Conservation (phyloP, 1,284 basidiomycete species). For the Hypsizygus ulmarius region DNA sequence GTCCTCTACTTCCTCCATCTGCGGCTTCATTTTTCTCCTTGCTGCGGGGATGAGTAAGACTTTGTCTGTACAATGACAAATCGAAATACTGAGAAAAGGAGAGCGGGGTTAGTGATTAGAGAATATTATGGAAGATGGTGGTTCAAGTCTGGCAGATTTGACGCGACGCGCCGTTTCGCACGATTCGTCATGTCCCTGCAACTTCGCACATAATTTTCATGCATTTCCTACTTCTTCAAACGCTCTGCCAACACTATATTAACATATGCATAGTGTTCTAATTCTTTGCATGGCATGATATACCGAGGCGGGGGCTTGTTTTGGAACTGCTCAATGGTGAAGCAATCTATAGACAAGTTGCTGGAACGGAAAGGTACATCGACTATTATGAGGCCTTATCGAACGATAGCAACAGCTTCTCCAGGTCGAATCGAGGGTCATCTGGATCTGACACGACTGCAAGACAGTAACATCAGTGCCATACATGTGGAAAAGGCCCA, state of each 20-base stretch:
- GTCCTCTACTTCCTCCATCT: conserved; percentile 76
- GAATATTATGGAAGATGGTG: conserved; percentile 8
- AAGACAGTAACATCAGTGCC: conserved; percentile 12
- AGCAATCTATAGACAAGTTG: conserved; percentile 15
- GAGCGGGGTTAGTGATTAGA: conserved; percentile 1
- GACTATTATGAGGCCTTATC: conserved; percentile 50
- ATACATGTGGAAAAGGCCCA: neutral
- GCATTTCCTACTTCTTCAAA: neutral
- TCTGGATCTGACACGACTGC: conserved; percentile 91
- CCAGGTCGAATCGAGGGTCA: conserved; percentile 94
- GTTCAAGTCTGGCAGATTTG: conserved; percentile 19
- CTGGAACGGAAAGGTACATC: conserved; percentile 8
- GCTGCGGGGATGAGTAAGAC: neutral
- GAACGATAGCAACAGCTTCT: conserved; percentile 82
- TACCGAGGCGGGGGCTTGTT: conserved; percentile 8
- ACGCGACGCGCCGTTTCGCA: conserved; percentile 42
- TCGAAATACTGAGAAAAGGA: neutral
- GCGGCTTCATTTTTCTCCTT: conserved; percentile 53
- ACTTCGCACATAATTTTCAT: neutral
- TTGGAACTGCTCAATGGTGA: conserved; percentile 10
- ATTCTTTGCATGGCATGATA: conserved; percentile 15
- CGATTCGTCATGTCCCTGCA: no score
- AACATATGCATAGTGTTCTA: conserved; percentile 4
- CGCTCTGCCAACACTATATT: neutral
- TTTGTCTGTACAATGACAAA: neutral